Evolutionary conservation across 23 red algal species (phyloP).

Genomic region (Chondrus crispus): DNA sequence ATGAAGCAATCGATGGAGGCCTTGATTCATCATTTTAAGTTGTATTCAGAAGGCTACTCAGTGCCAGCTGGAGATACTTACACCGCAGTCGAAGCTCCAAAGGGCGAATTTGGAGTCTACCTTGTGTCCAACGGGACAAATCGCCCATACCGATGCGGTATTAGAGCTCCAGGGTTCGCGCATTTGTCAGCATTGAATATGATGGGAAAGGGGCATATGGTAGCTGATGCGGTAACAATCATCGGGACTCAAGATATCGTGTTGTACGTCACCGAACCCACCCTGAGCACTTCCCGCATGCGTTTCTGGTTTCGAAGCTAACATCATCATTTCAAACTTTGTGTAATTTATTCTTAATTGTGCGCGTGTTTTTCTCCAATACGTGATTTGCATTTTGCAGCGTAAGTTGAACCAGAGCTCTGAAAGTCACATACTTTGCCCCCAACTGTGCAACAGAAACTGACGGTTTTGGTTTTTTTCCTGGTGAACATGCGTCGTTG

Average conservation of each 20-base stretch:
- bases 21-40: conserved; percentile 98
- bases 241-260: conserved; percentile 97
- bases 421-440: too few species aligned
- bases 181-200: conserved; percentile 92
- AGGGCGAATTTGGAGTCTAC: conserved; percentile 96
- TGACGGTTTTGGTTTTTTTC: too few species aligned
- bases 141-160: conserved; percentile 93
- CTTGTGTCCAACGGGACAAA: conserved; percentile 97
- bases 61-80: conserved; percentile 96
- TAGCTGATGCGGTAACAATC: conserved; percentile 97
- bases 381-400: too few species aligned
- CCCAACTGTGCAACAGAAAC: too few species aligned
- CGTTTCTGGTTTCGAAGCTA: too few species aligned
- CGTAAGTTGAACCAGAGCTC: too few species aligned
- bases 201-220: conserved; percentile 97
- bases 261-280: conserved; percentile 55
- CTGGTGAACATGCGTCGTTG: too few species aligned
- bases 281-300: too few species aligned
- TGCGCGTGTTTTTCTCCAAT: too few species aligned
- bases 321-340: too few species aligned
- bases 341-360: too few species aligned
- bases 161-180: conserved; percentile 95
- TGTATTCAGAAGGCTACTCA: conserved; percentile 93
- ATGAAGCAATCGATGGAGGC: conserved; percentile 99
- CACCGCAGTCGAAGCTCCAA: conserved; percentile 96